Conservation (phyloP, 305 asterid species). For the Striga hermonthica region DNA sequence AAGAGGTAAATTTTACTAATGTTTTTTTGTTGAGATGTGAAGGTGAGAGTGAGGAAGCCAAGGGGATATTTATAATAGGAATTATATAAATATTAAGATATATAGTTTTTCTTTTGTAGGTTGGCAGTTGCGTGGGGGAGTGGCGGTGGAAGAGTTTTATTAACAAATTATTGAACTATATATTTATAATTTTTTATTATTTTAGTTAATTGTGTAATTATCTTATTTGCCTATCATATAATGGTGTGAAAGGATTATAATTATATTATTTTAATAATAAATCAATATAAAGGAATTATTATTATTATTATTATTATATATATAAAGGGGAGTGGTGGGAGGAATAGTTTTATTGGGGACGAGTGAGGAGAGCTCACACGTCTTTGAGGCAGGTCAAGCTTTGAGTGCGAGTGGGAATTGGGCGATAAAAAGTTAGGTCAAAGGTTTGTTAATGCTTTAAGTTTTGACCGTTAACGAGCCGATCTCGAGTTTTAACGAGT, state of each 20-base stretch:
- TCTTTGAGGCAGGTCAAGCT: background rate
- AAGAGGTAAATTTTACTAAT: too few relatives aligned
- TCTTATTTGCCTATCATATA: background rate
- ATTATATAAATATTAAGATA: too few relatives aligned
- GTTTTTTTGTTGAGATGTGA: background rate
- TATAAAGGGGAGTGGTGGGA: too few relatives aligned
- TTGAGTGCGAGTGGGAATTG: too few relatives aligned
- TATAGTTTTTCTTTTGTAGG: conserved; percentile 9
- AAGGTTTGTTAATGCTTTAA: conserved; percentile 28
- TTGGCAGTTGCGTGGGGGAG: conserved; percentile 55
- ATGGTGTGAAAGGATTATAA: too few relatives aligned
- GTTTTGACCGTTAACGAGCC: background rate
- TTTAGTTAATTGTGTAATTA: background rate
- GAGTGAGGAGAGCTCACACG: background rate
- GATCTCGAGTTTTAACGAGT: too few relatives aligned
- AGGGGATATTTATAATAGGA: too few relatives aligned
- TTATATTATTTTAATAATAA: too few relatives aligned
- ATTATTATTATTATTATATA: too few relatives aligned
- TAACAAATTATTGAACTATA: conserved; percentile 17
- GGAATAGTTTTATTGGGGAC: conserved; percentile 24
- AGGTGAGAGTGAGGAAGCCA: conserved; percentile 24
- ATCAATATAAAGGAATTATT: too few relatives aligned
- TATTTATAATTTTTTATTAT: background rate
- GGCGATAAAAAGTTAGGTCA: too few relatives aligned
- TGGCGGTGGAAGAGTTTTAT: conserved; percentile 44